phyloP scores from a whole-genome alignment of 768 basidiomycete species.

The Termitomyces sp. region DNA sequence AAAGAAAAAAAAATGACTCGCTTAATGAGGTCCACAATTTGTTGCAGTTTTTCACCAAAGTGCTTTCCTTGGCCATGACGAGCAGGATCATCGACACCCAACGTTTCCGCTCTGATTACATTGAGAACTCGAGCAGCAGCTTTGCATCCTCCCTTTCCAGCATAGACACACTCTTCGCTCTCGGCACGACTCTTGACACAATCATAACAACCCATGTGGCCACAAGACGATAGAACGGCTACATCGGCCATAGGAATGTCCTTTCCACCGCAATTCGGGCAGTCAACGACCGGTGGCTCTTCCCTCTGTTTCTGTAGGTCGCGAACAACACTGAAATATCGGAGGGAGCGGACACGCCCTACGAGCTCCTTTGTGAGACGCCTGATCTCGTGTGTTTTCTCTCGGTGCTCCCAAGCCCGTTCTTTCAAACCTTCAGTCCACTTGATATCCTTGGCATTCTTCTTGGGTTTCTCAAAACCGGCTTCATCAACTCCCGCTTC shows the following conservation, averaged over 20 bases:
- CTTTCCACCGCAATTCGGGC: constrained; percentile 57
- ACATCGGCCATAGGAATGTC: constrained; percentile 62
- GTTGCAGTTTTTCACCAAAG: constrained; percentile 80
- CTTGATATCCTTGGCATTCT: constrained; percentile 53
- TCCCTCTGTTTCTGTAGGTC: constrained; percentile 79
- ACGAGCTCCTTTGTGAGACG: constrained; percentile 84
- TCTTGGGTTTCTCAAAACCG: constrained; percentile 41
- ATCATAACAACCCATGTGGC: constrained; percentile 77
- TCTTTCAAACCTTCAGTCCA: constrained; percentile 57
- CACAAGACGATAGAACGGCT: constrained; percentile 88
- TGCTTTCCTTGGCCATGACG: constrained; percentile 73
- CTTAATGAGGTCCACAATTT: constrained; percentile 74
- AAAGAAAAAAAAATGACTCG: constrained; percentile 28
- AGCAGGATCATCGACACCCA: constrained; percentile 76
- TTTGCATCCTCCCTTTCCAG: constrained; percentile 63
- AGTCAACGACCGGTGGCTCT: constrained; percentile 53
- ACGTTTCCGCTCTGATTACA: constrained; percentile 73
- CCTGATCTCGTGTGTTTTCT: constrained; percentile 83
- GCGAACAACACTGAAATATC: constrained; percentile 90
- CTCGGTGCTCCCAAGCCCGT: constrained; percentile 75
- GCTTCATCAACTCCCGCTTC: constrained; percentile 44
- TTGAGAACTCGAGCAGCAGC: constrained; percentile 81
- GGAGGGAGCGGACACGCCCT: constrained; percentile 84
- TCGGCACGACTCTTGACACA: constrained; percentile 75
- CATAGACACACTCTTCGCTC: constrained; percentile 78